These are phyloP conservation scores for Stromatinia cepivora DNA, from an alignment of 2,329 filamentous ascomycete genomes.

Conservation along the genomic window DNA sequence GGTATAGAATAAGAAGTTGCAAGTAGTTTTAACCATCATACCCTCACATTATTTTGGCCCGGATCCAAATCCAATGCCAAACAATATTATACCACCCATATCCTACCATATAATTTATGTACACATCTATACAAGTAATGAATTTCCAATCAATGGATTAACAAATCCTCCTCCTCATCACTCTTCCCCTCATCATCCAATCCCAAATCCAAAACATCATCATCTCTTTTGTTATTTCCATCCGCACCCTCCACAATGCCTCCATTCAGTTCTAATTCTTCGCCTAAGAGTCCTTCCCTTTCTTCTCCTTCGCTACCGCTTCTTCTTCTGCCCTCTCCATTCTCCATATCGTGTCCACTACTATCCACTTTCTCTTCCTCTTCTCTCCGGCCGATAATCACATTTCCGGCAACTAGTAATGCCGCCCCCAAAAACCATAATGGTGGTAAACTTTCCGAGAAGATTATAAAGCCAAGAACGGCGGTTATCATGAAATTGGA, in stretches of 20 bases:
- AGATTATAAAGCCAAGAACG: constrained; percentile 67
- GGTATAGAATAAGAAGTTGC: background rate
- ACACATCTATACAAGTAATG: constrained; percentile 5
- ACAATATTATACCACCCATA: background rate
- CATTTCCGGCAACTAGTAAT: constrained; percentile 72
- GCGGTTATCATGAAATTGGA: constrained; percentile 80
- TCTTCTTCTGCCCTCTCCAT: constrained; percentile 24
- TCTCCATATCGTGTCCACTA: constrained; percentile 24
- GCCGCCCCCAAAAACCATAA: constrained; percentile 76
- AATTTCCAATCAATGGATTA: constrained; percentile 11
- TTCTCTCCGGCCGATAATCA: constrained; percentile 73
- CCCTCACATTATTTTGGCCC: background rate
- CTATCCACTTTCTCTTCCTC: constrained; percentile 45
- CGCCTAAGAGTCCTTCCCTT: constrained; percentile 23
- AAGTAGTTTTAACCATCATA: background rate
- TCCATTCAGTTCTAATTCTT: constrained; percentile 30
- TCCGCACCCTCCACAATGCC: constrained; percentile 23
- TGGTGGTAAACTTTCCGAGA: constrained; percentile 68
- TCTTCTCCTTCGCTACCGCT: constrained; percentile 22
- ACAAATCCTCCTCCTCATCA: constrained; percentile 18
- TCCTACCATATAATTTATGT: background rate
- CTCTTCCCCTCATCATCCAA: constrained; percentile 27
- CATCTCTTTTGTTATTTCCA: constrained; percentile 28
- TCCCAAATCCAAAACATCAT: constrained; percentile 36
- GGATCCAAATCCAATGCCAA: constrained; percentile 10